Base-by-base conservation (phyloP, 371 early-diverging fungal species). In the Mucor piriformis region DNA sequence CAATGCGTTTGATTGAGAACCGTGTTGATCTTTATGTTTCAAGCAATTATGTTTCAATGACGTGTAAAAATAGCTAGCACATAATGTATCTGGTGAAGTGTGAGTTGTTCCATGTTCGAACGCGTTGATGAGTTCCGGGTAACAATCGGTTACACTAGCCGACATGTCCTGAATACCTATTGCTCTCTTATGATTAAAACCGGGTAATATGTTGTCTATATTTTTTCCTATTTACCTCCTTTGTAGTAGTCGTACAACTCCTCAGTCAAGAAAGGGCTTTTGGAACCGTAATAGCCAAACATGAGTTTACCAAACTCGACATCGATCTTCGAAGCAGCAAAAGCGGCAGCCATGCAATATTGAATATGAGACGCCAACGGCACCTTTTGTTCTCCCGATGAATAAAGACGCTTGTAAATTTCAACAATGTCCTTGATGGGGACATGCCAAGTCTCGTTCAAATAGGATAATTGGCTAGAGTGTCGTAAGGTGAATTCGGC, bases 401-500 rank as follows among this genome's bases (percentile, higher is more conserved):
- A 7, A 51, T 79, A 74, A 62, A 87, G 76, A 0, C 62, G 67
- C 18, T 57, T 51, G 64, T 95, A 95, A 29, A 95, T 92, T 32
- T 67, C 76, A 0, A 90, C 63, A 5, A 95, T 60, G 59, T 95
- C 95, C 16, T 73, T 81, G 0, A 90, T 66, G 0, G 95, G 95
- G 2, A 93, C 84, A 10, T 80, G 69, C 95, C 95, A 95, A 7
- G 74, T 70, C 15, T 65, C 57, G 44, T 77, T 67, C n/a, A 84
- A 58, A 57, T 86, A 82, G 24, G 65, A 60, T 44, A 84, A 62
- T 11, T 52, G 61, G 32, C 61, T 64, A 38, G 77, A 73, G 51
- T 84, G 84, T 18, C 79, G 50, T 50, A 94, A 57, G 0, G 86
- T 84, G 59, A 92, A 89, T 63, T 95, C 95, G 12, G 87, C 92